phyloP scores from a whole-genome alignment of 345 rosid genomes.

The Euphorbia tirucalli region DNA sequence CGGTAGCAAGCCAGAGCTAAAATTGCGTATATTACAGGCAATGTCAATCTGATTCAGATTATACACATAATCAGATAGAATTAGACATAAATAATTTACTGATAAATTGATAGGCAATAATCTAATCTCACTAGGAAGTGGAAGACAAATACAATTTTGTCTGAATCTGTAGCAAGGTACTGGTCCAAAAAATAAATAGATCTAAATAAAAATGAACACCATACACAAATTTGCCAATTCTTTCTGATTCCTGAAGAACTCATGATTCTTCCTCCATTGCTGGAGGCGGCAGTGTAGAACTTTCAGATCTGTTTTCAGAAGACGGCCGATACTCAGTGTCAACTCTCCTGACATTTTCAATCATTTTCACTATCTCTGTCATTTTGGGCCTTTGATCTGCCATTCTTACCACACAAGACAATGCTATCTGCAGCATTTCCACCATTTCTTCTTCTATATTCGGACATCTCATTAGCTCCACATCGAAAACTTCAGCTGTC shows the following conservation, averaged over 20 bases:
- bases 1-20: too few species aligned
- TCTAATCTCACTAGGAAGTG: not conserved
- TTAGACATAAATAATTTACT: too few species aligned
- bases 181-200: not conserved
- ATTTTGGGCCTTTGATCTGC: slow-evolving; percentile 90
- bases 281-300: slow-evolving; percentile 44
- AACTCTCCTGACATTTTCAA: slow-evolving; percentile 52
- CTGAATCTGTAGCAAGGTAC: slow-evolving; percentile 15
- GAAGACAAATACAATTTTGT: not conserved
- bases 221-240: not conserved
- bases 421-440: slow-evolving; percentile 93
- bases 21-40: not conserved
- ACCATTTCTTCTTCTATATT: slow-evolving; percentile 98
- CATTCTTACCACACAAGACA: slow-evolving; percentile 79
- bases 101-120: too few species aligned
- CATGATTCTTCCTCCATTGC: slow-evolving; percentile 27
- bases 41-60: not conserved
- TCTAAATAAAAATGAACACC: slow-evolving; percentile 1
- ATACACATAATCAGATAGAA: too few species aligned
- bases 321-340: slow-evolving; percentile 45
- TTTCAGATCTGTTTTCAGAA: slow-evolving; percentile 50
- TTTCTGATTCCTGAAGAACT: slow-evolving; percentile 11
- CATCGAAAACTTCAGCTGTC: slow-evolving; percentile 97
- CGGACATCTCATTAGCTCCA: slow-evolving; percentile 81
- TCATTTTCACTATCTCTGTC: slow-evolving; percentile 68